A percentile compares a stretch with the other conserved stretches of the same genome.
Conservation (phyloP, 106 monocot species). For the Dendrobium huoshanense region DNA sequence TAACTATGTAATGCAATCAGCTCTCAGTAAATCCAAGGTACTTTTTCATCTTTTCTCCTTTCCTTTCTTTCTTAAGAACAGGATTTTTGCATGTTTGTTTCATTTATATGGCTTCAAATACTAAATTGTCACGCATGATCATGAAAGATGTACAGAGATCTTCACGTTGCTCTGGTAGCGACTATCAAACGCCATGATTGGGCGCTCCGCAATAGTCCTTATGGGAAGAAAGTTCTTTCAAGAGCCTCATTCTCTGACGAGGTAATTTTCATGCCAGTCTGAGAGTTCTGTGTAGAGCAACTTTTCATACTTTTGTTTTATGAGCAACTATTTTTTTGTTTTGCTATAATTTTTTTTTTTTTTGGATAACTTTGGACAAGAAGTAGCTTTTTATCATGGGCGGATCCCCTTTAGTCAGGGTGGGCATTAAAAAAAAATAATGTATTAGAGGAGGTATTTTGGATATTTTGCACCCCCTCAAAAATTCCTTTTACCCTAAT, state of each 20-base stretch:
- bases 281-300: background rate
- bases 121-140: background rate
- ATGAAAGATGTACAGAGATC: constrained; percentile 12
- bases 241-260: background rate
- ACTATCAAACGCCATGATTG: constrained; percentile 23
- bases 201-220: constrained; percentile 12
- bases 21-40: constrained; percentile 32
- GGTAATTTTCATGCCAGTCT: background rate
- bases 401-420: too few species aligned
- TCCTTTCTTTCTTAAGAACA: background rate
- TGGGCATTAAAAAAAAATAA: too few species aligned
- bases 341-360: too few species aligned
- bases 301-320: too few species aligned
- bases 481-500: too few species aligned
- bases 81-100: background rate
- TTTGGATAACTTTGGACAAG: too few species aligned
- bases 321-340: too few species aligned
- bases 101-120: background rate
- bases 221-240: constrained; percentile 37
- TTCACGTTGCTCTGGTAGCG: constrained; percentile 23
- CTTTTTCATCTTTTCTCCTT: background rate
- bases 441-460: too few species aligned
- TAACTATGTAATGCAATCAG: constrained; percentile 44
- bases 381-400: too few species aligned
- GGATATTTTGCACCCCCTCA: too few species aligned